A percentile compares a stretch with the other conserved stretches of the same genome.
Conservation (phyloP, 805 yeast species). For the Ogataea polymorpha region DNA sequence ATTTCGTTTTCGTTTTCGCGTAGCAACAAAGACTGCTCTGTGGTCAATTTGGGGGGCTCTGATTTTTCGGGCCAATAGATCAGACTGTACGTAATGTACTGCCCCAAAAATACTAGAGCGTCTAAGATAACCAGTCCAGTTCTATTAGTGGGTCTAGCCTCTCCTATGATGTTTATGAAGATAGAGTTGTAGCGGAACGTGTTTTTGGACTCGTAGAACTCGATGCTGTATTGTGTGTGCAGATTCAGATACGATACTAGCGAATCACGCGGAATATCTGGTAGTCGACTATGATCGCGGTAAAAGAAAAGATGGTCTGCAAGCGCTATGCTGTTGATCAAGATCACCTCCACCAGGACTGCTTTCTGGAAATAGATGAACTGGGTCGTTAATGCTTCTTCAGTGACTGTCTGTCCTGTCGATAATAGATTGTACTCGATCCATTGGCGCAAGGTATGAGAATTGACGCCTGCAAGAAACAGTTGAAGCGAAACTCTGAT, state of each 20-base stretch:
- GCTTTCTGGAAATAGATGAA: conserved; percentile 12
- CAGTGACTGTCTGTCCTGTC: conserved; percentile 11
- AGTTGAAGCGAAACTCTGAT: conserved; percentile 21
- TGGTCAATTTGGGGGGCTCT: neutral
- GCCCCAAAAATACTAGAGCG: conserved; percentile 18
- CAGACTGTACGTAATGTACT: conserved; percentile 16
- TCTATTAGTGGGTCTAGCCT: conserved; percentile 12
- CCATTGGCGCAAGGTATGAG: conserved; percentile 17
- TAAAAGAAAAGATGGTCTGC: conserved; percentile 17
- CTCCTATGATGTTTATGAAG: conserved; percentile 30
- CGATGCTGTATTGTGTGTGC: conserved; percentile 12
- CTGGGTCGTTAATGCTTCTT: conserved; percentile 10
- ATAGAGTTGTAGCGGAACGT: conserved; percentile 21
- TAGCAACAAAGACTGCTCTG: neutral
- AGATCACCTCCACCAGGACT: conserved; percentile 16
- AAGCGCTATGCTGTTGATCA: conserved; percentile 14
- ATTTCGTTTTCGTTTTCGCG: conserved; percentile 13
- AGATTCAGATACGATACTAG: conserved; percentile 15
- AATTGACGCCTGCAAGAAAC: conserved; percentile 18
- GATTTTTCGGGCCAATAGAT: conserved; percentile 11
- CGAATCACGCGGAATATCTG: neutral
- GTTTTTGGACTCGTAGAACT: conserved; percentile 14
- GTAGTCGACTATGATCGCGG: neutral
- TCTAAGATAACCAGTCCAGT: conserved; percentile 21
- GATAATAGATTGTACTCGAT: conserved; percentile 15